A percentile compares a stretch with the other conserved stretches of the same genome.
phyloP scores from a whole-genome alignment of 2,329 filamentous ascomycete genomes.

The Phyllosticta citriasiana region DNA sequence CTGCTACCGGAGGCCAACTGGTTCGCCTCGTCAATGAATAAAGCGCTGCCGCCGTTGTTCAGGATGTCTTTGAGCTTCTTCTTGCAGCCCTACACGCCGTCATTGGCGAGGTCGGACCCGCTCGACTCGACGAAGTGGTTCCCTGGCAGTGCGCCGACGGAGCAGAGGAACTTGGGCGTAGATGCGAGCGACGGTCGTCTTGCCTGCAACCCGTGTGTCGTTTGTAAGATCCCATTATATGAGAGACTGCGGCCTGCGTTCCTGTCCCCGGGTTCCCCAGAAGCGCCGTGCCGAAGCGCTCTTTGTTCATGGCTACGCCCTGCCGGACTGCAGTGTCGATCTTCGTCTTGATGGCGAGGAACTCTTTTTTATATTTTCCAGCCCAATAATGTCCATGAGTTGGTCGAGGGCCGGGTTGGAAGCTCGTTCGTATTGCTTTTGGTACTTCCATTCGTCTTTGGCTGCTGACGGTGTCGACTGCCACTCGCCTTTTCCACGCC shows the following conservation, averaged over 20 bases:
- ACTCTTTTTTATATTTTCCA: constrained; percentile 58
- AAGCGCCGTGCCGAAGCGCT: constrained; percentile 53
- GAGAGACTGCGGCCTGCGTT: constrained; percentile 20
- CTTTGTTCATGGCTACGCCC: constrained; percentile 41
- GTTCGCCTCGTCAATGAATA: constrained; percentile 76
- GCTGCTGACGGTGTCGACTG: constrained; percentile 21
- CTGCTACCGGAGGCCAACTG: constrained; percentile 55
- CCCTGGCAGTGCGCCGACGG: constrained; percentile 54
- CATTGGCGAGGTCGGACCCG: constrained; percentile 54
- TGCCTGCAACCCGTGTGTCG: constrained; percentile 32
- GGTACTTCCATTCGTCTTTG: constrained; percentile 49
- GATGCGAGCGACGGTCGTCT: constrained; percentile 65
- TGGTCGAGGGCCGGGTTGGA: constrained; percentile 47
- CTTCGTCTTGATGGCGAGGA: constrained; percentile 53
- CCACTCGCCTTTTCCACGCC: neutral
- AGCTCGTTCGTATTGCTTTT: constrained; percentile 46
- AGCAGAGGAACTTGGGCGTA: constrained; percentile 56
- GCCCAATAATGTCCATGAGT: constrained; percentile 60
- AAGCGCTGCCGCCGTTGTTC: constrained; percentile 51
- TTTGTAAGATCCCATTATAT: neutral
- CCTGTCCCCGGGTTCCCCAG: constrained; percentile 70
- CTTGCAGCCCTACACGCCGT: constrained; percentile 50
- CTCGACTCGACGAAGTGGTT: constrained; percentile 54
- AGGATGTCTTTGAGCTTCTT: constrained; percentile 47
- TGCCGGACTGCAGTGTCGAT: constrained; percentile 54